Percentiles rank a stretch among this genome's conserved stretches.
Evolutionary conservation across 495 filamentous ascomycete genomes (phyloP).

Genomic region (Penicillium egyptiacum): DNA sequence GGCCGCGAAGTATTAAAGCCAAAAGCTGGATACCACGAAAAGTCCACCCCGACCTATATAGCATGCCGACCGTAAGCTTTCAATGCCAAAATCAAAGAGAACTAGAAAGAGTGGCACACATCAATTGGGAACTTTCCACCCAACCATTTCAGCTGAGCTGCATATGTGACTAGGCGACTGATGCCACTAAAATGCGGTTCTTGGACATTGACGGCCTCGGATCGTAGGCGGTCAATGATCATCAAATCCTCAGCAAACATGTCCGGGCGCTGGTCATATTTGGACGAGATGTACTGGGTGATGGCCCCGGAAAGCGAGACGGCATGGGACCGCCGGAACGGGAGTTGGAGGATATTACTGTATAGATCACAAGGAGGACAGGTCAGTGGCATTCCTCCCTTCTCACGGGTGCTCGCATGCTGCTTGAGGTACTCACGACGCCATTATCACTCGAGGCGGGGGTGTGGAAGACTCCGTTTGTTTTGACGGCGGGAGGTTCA

Average conservation of each 20-base stretch:
- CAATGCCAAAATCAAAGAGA: not conserved
- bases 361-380: not conserved
- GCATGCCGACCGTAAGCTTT: not conserved
- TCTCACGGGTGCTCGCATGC: not conserved
- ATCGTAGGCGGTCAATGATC: conserved; percentile 77
- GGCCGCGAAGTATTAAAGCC: conserved; percentile 84
- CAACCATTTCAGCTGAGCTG: conserved; percentile 91
- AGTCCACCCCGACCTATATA: conserved; percentile 83
- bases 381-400: not conserved
- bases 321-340: conserved; percentile 80
- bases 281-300: conserved; percentile 93
- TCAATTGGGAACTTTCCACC: conserved; percentile 96
- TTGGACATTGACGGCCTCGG: conserved; percentile 78
- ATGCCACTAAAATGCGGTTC: conserved; percentile 91
- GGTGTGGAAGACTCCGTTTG: conserved; percentile 31
- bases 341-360: conserved; percentile 63
- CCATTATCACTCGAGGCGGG: conserved; percentile 34
- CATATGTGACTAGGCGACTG: conserved; percentile 81
- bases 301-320: conserved; percentile 78
- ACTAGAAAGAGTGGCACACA: conserved; percentile 49
- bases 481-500: conserved; percentile 34
- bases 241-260: conserved; percentile 93
- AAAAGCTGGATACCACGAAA: conserved; percentile 90
- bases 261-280: conserved; percentile 99
- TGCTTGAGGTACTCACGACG: conserved; percentile 38